Evolutionary conservation across 2,329 filamentous ascomycete genomes (phyloP).

Genomic region (Akanthomyces muscarius): DNA sequence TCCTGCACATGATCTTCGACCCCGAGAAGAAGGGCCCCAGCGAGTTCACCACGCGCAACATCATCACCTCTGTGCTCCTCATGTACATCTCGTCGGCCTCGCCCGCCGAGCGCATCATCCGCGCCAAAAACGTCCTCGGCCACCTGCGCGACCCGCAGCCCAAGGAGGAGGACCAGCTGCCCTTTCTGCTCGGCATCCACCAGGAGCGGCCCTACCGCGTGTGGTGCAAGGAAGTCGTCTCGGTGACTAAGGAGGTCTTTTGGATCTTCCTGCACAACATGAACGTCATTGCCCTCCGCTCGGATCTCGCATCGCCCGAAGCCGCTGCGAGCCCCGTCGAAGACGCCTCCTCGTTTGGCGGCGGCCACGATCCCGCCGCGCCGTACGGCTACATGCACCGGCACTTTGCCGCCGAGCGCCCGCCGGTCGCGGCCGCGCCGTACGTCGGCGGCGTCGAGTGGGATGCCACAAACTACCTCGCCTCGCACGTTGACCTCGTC

Average conservation of each 20-base stretch:
- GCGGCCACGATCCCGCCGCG: constrained; percentile 29
- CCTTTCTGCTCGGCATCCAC: constrained; percentile 87
- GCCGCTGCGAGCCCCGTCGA: constrained; percentile 1
- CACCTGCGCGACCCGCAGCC: constrained; percentile 79
- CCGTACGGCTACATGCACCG: constrained; percentile 59
- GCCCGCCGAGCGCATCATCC: constrained; percentile 56
- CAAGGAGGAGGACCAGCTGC: constrained; percentile 71
- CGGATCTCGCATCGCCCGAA: constrained; percentile 19
- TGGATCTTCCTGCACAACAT: constrained; percentile 98
- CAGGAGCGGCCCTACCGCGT: constrained; percentile 82
- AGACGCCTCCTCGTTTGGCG: constrained; percentile 28
- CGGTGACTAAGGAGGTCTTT: constrained; percentile 96
- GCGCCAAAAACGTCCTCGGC: constrained; percentile 68
- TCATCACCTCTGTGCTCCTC: constrained; percentile 85
- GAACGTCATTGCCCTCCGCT: constrained; percentile 73
- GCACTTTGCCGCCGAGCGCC: constrained; percentile 79
- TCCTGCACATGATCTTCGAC: constrained; percentile 88
- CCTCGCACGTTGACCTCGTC: constrained; percentile 85
- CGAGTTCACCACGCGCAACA: constrained; percentile 89
- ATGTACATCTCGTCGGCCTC: constrained; percentile 74
- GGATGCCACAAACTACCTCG: constrained; percentile 96
- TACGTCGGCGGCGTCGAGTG: constrained; percentile 98
- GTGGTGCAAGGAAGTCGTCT: constrained; percentile 89
- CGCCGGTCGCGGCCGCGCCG: constrained; percentile 87
- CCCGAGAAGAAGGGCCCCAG: constrained; percentile 97